Base-by-base conservation (phyloP, 306 rosid species). In the Hippophae gyantsensis region DNA sequence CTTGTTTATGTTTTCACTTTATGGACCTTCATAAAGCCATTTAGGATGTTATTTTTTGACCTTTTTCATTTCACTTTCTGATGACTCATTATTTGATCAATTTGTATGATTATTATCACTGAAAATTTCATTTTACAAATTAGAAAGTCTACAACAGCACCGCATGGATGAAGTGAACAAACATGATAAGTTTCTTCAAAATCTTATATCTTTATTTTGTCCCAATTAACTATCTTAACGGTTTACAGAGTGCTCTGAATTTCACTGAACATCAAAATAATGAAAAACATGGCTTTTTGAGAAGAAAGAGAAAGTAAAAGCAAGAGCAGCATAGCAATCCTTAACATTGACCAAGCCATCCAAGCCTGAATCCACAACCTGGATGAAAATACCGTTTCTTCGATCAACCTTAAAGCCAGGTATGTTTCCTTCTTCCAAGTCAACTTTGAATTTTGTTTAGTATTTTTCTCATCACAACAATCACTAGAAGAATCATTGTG, bases 251-350 rank as follows among this genome's bases (percentile, higher is more conserved):
- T 9, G 56, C 41, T 68, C 58, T 44, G 55, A 63, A 48, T 13
- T 46, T 40, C 13, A n/a, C 58, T 18, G 72, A 47, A 47, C 59
- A 51, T 55, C 23, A 43, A 69, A 53, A 14, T 72, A 57, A 57
- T 51, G 14, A 26, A 41, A 14, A 71, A 61, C 10, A 59, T 47
- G 3, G 62, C 68, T 38, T 52, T 23, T 52, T 55, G 54, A 72
- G 62, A 44, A 7, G 66, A 58, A 38, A 74, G 58, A 40, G 59
- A 56, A 67, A 67, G 23, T 2, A 61, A 48, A 54, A 75, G 13
- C 56, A 75, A 13, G 43, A 70, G 51, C 59, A 84, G 57, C 23
- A 64, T 71, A 32, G 5, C 38, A 8, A 76, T 6, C 60, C 70
- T 48, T 59, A 78, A 18, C 50, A 71, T 2, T 2, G 68, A 58